Conservation (phyloP, 2,329 filamentous ascomycete species). For the Pseudogymnoascus sp. region DNA sequence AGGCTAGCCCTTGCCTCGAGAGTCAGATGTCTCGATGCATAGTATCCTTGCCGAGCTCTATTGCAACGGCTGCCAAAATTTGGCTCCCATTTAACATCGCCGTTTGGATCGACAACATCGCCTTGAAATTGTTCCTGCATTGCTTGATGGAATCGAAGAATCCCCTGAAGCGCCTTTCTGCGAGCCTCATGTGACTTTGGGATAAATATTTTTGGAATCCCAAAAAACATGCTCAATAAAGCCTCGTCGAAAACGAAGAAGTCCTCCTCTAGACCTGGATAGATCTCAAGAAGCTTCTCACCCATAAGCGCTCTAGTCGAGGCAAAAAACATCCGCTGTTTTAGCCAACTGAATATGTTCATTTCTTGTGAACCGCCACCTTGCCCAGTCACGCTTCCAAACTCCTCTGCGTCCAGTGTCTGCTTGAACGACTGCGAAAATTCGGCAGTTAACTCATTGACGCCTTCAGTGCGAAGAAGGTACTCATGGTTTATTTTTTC, state of each 20-base stretch:
- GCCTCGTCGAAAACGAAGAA: neutral
- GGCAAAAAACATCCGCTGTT: neutral
- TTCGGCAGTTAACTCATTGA: neutral
- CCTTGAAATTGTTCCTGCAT: neutral
- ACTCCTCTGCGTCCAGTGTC: neutral
- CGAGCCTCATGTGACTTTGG: neutral
- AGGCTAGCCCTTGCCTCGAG: neutral
- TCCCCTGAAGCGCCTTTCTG: neutral
- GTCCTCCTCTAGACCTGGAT: neutral
- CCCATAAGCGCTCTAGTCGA: slow-evolving; percentile 5
- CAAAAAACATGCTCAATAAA: neutral
- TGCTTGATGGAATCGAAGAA: neutral
- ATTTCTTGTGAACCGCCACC: neutral
- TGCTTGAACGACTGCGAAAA: neutral
- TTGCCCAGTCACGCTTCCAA: neutral
- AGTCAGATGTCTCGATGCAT: neutral
- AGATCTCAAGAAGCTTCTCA: neutral
- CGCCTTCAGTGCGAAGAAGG: neutral
- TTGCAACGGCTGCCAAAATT: neutral
- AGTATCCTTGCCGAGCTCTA: neutral
- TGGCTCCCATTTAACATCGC: neutral
- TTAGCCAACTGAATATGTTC: neutral
- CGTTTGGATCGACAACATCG: neutral
- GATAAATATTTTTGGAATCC: neutral
- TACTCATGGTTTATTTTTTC: slow-evolving; percentile 4